These are phyloP conservation scores for Croton setiger DNA, from an alignment of 441 rosid species.

Conservation along the genomic window DNA sequence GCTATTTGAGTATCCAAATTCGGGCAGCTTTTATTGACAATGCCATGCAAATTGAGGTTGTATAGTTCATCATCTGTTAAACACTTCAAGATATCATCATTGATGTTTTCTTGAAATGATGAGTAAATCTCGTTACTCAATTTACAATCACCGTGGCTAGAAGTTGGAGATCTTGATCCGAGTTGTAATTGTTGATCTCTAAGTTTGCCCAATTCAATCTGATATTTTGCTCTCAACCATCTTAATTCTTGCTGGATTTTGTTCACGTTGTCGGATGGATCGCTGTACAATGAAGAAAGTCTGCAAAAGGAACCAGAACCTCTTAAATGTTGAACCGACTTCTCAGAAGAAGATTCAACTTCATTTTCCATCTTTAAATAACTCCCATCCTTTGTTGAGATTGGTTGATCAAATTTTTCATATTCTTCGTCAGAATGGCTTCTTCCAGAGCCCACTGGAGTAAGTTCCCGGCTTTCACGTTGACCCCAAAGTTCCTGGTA, in stretches of 20 bases:
- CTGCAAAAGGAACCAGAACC: constrained; percentile 35
- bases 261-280: constrained; percentile 35
- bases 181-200: constrained; percentile 45
- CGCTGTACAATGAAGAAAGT: constrained; percentile 31
- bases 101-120: constrained; percentile 19
- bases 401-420: constrained; percentile 40
- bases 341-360: constrained; percentile 22
- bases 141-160: constrained; percentile 16
- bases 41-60: constrained; percentile 15
- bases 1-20: constrained; percentile 29
- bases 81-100: constrained; percentile 18
- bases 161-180: constrained; percentile 23
- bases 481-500: constrained; percentile 69
- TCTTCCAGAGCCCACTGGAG: constrained; percentile 60
- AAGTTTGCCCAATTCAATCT: constrained; percentile 48
- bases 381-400: constrained; percentile 22
- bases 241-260: constrained; percentile 55
- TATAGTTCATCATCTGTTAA: constrained; percentile 15
- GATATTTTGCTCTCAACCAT: constrained; percentile 76
- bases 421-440: constrained; percentile 73
- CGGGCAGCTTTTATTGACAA: constrained; percentile 25
- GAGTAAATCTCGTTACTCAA: constrained; percentile 12
- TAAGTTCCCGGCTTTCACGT: constrained; percentile 69
- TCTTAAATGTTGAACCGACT: constrained; percentile 24
- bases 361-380: constrained; percentile 26